Evolutionary conservation across 176 grass and related monocot species (phyloP), one percentile per base, ranked within the genome.

Genomic region (Rhynchospora pubera): DNA sequence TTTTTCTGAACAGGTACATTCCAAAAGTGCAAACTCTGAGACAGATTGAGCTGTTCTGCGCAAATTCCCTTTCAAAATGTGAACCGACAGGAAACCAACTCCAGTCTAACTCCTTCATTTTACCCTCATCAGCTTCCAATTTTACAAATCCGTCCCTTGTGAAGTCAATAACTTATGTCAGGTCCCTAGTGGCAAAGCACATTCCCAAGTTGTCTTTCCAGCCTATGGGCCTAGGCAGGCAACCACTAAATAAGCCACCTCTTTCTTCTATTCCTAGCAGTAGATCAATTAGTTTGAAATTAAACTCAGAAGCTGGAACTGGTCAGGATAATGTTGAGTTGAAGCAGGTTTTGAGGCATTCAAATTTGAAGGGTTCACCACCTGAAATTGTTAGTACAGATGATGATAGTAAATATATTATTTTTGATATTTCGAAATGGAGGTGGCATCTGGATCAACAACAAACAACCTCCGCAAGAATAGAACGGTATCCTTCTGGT

Each of bases 11-110:
- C 84, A 98, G 92, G 78, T 94, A 98, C 71, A 82, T 91, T 70
- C 96, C 96, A 80, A 94, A 71, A 88, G 85, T 93, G 78, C 91
- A 89, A 82, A 98, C 91, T 57, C 87, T 98, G 48, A 86, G 90
- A 43, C 96, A 98, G 70, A 98, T 98, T 5, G 96, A 98, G 87
- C 57, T 91, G 13, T 98, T 98, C 83, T 98, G 96, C 87, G 88
- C 86, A 76, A 98, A 95, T 81, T 91, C 89, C 0, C 94, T 98
- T 60, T 86, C 84, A 69, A 92, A 93, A 56, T 94, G 91, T 82
- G 96, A 94, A 83, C 88, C 87, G 1, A 47, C 80, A 73, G 84
- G 83, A 88, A 91, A 83, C 81, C 89, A 75, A 85, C 55, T 70
- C 68, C 81, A 80, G 18, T 67, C 90, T 65, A 94, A 87, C 84